A percentile compares a stretch with the other conserved stretches of the same genome.
phyloP scores from a whole-genome alignment of 2,329 filamentous ascomycete species.

The Ceratocystis cubensis region DNA sequence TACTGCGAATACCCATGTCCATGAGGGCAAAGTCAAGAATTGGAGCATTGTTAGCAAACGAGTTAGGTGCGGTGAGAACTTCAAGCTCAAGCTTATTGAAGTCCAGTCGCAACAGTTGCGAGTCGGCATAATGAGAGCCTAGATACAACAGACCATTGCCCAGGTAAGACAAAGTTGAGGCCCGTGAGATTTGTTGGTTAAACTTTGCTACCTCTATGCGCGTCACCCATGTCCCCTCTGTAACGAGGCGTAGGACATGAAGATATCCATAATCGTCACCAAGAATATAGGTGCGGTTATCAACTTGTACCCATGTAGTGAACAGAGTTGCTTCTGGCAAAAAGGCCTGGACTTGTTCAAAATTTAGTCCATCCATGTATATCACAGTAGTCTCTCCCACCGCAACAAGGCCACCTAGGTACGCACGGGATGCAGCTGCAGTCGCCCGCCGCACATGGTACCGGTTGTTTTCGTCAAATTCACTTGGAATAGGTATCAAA shows the following conservation, averaged over 20 bases:
- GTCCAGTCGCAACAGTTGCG: conserved; percentile 59
- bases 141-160: conserved; percentile 64
- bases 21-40: conserved; percentile 90
- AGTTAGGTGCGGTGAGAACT: conserved; percentile 56
- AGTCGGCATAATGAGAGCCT: conserved; percentile 86
- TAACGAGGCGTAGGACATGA: conserved; percentile 68
- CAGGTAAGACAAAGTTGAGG: conserved; percentile 67
- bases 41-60: conserved; percentile 62
- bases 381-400: conserved; percentile 70
- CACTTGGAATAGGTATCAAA: conserved; percentile 48
- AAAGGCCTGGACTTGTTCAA: conserved; percentile 49
- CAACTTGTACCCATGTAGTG: conserved; percentile 79
- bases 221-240: conserved; percentile 53
- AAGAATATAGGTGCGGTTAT: conserved; percentile 71
- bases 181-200: conserved; percentile 51
- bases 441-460: conserved; percentile 47
- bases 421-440: conserved; percentile 35
- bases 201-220: conserved; percentile 59
- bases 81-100: conserved; percentile 37
- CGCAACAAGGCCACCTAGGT: conserved; percentile 57
- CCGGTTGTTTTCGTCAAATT: conserved; percentile 44
- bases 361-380: conserved; percentile 70
- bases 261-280: conserved; percentile 83
- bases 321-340: conserved; percentile 71
- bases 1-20: conserved; percentile 70